These are phyloP conservation scores for Yamagishiella unicocca DNA, from an alignment of 139 green algal species.

Conservation along the genomic window DNA sequence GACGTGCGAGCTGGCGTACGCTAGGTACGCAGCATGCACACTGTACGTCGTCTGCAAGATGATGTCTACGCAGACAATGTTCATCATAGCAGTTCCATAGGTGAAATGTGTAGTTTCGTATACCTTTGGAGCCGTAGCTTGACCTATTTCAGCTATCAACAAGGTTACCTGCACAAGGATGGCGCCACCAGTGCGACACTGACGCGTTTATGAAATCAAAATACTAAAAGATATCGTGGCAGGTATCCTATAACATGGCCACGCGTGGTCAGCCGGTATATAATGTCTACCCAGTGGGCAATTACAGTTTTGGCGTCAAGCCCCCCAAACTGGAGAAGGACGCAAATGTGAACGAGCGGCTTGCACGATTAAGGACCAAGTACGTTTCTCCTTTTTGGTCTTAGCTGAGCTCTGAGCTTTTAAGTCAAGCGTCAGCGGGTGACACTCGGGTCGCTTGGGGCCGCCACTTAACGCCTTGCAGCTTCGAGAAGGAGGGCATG, in stretches of 20 bases:
- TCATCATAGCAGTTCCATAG: too few relatives aligned
- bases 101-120: too few relatives aligned
- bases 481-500: slow-evolving; percentile 87
- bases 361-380: slow-evolving; percentile 86
- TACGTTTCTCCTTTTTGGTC: slow-evolving; percentile 59
- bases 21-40: too few relatives aligned
- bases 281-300: slow-evolving; percentile 84
- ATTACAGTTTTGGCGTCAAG: slow-evolving; percentile 95
- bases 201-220: too few relatives aligned
- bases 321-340: slow-evolving; percentile 86
- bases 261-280: slow-evolving; percentile 68
- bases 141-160: too few relatives aligned
- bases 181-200: too few relatives aligned
- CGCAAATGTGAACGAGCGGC: slow-evolving; percentile 62
- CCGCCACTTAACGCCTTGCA: slow-evolving; percentile 55
- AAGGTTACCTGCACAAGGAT: too few relatives aligned
- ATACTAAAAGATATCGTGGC: too few relatives aligned
- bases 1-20: too few relatives aligned
- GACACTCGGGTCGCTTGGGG: neutral
- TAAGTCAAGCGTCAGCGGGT: neutral
- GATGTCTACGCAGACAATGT: too few relatives aligned
- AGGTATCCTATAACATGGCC: neutral
- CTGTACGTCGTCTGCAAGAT: too few relatives aligned
- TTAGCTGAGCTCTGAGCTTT: neutral
- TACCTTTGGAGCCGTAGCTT: too few relatives aligned